Base-by-base conservation (phyloP, 305 asterid species). In the Fraxinus paxiana region DNA sequence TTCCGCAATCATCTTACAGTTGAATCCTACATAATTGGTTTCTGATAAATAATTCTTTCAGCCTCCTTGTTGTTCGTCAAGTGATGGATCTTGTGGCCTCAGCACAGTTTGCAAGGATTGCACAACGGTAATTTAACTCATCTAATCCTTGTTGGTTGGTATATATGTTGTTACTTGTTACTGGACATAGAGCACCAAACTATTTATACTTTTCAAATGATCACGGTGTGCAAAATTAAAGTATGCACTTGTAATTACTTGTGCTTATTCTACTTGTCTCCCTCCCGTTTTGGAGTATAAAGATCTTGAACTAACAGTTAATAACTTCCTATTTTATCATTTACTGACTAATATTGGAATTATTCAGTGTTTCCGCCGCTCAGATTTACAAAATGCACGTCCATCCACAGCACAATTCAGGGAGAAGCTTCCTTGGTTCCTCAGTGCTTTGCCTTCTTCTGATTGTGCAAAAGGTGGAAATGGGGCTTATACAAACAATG, bases 401-500 rank as follows among this genome's bases (percentile, higher is more conserved):
- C 99, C 99, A 34, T 87, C 96, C 15, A 92, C 97, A n/a, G 67
- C 86, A 78, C 99, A 96, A 81, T 96, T 96, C 87, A 83, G 77
- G 87, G 97, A 92, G 73, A 96, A 92, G 87, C 95, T 96, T 79
- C 99, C 99, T 0, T 96, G 99, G 99, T 96, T 96, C 87, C 94
- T 96, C 79, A 86, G 83, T 83, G 98, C 97, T 56, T 90, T 94
- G 79, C 99, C 99, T 79, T 96, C 99, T 75, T 92, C 92, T 83
- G 97, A 94, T 84, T 96, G 99, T 83, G 97, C 99, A 6, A 96
- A 96, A 89, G 99, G 96, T 59, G 99, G 99, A 84, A 93, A 91
- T 73, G 99, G 99, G 81, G 98, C 99, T 61, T 96, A 94, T 85
- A 87, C 95, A 15, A 88, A 85, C 89, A 94, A 84, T 79, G 97